phyloP scores from a whole-genome alignment of 345 rosid genomes.

The Lumnitzera littorea region DNA sequence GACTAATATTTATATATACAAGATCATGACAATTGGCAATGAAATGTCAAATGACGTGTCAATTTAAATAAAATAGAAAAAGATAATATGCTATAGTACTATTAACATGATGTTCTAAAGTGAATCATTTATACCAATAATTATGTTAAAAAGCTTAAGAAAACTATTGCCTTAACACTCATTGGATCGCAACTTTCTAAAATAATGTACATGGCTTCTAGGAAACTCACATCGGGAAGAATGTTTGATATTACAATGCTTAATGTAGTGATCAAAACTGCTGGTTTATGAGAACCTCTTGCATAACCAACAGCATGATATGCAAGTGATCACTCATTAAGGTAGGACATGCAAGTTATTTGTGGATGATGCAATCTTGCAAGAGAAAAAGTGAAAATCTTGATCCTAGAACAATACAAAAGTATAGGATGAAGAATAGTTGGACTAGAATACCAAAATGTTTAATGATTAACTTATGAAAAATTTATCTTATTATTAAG shows the following conservation, averaged over 20 bases:
- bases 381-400: conserved; percentile 71
- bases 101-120: no score
- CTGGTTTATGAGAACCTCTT: conserved; percentile 74
- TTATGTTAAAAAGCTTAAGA: no score
- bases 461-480: conserved; percentile 7
- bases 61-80: no score
- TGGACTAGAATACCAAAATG: conserved; percentile 21
- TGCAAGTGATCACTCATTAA: conserved; percentile 91
- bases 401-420: conserved; percentile 95
- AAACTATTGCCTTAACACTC: no score
- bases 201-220: not conserved
- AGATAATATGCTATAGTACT: no score
- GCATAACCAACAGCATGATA: conserved; percentile 93
- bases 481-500: conserved; percentile 50
- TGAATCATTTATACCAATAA: no score
- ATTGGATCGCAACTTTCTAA: no score
- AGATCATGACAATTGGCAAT: no score
- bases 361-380: conserved; percentile 38
- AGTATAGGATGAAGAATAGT: conserved; percentile 50
- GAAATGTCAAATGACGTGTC: no score
- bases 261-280: conserved; percentile 81
- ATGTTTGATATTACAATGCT: conserved; percentile 98
- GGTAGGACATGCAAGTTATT: conserved; percentile 68
- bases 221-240: conserved; percentile 84
- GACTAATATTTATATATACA: no score